Percentiles rank a stretch among this genome's conserved stretches.
These are phyloP conservation scores for Mortierella claussenii DNA, from an alignment of 192 early-diverging fungal genomes.

Conservation along the genomic window DNA sequence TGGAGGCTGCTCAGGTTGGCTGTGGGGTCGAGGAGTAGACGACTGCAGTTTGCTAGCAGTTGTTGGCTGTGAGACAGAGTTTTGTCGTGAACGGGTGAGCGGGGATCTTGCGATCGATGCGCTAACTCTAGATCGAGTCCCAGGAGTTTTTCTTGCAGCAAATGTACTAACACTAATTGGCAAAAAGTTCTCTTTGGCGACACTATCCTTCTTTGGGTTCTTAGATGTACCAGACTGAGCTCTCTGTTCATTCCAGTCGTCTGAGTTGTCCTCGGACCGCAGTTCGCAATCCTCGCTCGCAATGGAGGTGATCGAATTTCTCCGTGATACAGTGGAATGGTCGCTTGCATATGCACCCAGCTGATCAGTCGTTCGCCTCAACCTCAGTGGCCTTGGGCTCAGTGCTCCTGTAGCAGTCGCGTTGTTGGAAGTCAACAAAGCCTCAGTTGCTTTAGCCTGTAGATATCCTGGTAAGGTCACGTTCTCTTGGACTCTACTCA, in stretches of 20 bases:
- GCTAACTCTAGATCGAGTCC: constrained; percentile 12
- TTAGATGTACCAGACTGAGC: background rate
- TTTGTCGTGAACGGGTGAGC: constrained; percentile 29
- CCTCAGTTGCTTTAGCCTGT: constrained; percentile 21
- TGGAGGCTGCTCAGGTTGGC: constrained; percentile 2
- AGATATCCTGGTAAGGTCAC: constrained; percentile 29
- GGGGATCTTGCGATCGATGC: constrained; percentile 14
- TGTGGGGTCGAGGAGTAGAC: background rate
- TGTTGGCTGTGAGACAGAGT: constrained; percentile 11
- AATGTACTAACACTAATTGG: constrained; percentile 14
- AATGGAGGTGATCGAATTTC: constrained; percentile 25
- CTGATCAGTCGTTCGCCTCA: constrained; percentile 12
- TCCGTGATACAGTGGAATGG: constrained; percentile 16
- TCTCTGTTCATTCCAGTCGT: constrained; percentile 3
- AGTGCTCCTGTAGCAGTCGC: background rate
- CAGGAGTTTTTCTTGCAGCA: background rate
- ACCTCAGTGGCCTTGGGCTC: constrained; percentile 10
- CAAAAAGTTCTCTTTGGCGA: constrained; percentile 15
- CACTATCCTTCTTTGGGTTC: background rate
- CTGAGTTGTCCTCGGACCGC: constrained; percentile 12
- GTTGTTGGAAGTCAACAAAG: background rate
- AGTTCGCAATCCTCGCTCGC: constrained; percentile 37
- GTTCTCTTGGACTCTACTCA: constrained; percentile 27
- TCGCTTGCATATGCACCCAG: constrained; percentile 14
- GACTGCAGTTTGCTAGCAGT: background rate